A percentile compares a stretch with the other conserved stretches of the same genome.
These are phyloP conservation scores for Penicillium sclerotiorum DNA, from an alignment of 2,329 filamentous ascomycete species.

Conservation along the genomic window DNA sequence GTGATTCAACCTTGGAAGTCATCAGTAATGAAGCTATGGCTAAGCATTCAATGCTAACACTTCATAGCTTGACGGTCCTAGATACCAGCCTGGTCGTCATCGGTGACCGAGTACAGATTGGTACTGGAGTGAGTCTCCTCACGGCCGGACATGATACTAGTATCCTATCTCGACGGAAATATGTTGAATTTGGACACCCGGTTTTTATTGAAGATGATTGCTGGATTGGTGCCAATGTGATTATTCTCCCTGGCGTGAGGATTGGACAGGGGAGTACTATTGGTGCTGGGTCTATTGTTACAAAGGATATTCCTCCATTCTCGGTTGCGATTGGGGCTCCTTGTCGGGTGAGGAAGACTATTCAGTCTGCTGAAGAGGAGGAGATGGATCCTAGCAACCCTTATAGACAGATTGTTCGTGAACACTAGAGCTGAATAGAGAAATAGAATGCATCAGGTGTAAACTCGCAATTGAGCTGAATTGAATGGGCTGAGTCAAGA, in stretches of 20 bases:
- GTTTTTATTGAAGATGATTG: conserved; percentile 68
- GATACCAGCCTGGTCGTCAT: conserved; percentile 58
- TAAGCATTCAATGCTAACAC: conserved; percentile 8
- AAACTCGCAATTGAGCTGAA: too few species aligned
- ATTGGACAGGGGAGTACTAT: conserved; percentile 36
- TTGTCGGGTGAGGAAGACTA: conserved; percentile 21
- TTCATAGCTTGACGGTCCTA: conserved; percentile 56
- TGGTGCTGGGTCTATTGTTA: conserved; percentile 7
- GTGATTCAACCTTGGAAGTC: background rate
- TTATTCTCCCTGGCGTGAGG: conserved; percentile 41
- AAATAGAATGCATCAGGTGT: too few species aligned
- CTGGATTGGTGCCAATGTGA: conserved; percentile 50
- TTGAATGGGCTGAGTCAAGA: too few species aligned
- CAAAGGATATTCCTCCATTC: conserved; percentile 40
- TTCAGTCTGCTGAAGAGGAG: conserved; percentile 24
- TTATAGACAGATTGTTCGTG: too few species aligned
- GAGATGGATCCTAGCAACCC: conserved; percentile 28
- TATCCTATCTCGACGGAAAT: conserved; percentile 50
- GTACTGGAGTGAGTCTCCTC: conserved; percentile 57
- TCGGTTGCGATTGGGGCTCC: conserved; percentile 33
- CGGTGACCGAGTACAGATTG: conserved; percentile 57
- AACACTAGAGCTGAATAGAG: too few species aligned
- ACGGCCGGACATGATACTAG: conserved; percentile 57
- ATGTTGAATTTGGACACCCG: conserved; percentile 68
- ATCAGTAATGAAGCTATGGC: too few species aligned